Conservation (phyloP, 2,329 filamentous ascomycete genomes). For the Mariannaea sp. region DNA sequence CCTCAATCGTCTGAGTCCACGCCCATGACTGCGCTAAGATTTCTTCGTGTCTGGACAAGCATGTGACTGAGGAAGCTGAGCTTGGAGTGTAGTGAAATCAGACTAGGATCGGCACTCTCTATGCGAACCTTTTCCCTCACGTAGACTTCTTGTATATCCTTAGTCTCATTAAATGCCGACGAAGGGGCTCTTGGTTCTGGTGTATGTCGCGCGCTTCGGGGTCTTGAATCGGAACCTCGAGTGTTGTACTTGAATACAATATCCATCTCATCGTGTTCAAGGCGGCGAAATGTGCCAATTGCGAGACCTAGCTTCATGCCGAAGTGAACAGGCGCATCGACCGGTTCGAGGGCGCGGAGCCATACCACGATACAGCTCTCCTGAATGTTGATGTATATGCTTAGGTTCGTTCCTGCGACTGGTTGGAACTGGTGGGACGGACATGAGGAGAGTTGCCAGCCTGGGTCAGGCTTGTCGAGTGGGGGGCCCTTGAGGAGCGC, state of each 20-base stretch:
- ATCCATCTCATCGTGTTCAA: constrained; percentile 81
- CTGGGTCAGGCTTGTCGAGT: constrained; percentile 45
- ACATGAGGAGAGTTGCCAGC: constrained; percentile 52
- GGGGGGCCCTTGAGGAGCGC: constrained; percentile 61
- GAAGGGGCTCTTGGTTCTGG: constrained; percentile 30
- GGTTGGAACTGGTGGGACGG: constrained; percentile 50
- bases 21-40: constrained; percentile 79
- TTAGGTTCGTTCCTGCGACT: constrained; percentile 64
- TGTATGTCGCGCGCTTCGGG: constrained; percentile 33
- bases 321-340: constrained; percentile 63
- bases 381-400: constrained; percentile 72
- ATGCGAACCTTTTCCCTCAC: constrained; percentile 90
- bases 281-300: constrained; percentile 65
- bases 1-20: constrained; percentile 45
- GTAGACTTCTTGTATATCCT: constrained; percentile 64
- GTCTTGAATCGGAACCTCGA: constrained; percentile 38
- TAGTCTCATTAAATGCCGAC: constrained; percentile 23
- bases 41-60: constrained; percentile 70
- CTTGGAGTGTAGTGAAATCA: constrained; percentile 84
- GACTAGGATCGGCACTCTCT: constrained; percentile 84
- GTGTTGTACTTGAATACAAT: constrained; percentile 69
- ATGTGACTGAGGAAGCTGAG: constrained; percentile 77
- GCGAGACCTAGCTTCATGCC: constrained; percentile 72
- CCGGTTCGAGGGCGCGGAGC: constrained; percentile 72
- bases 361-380: constrained; percentile 73